Conservation (phyloP, 495 filamentous ascomycete species). For the Penicillium mononematosum region DNA sequence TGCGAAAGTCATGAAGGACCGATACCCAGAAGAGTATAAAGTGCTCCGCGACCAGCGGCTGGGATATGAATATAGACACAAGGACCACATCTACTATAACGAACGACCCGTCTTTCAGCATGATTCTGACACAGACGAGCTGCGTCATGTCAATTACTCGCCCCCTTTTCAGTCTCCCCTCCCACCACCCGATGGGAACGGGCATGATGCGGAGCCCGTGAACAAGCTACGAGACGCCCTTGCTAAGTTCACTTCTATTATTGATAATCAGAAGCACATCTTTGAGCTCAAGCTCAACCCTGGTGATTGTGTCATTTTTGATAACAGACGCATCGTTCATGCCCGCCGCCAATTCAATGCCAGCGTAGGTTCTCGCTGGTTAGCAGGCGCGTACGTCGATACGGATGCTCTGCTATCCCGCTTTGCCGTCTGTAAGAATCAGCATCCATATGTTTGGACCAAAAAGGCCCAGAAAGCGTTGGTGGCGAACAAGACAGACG, state of each 20-base stretch:
- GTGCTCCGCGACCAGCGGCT: constrained; percentile 46
- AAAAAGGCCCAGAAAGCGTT: neutral
- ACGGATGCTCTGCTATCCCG: constrained; percentile 61
- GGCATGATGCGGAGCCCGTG: neutral
- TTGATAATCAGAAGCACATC: constrained; percentile 50
- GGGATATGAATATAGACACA: constrained; percentile 66
- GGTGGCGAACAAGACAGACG: neutral
- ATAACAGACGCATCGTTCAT: constrained; percentile 78
- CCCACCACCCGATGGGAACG: constrained; percentile 13
- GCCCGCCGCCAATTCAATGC: constrained; percentile 70
- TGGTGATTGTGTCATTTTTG: constrained; percentile 84
- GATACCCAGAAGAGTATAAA: constrained; percentile 26
- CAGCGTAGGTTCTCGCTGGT: constrained; percentile 59
- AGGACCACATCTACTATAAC: constrained; percentile 59
- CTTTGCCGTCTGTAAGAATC: constrained; percentile 34
- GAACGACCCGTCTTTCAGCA: constrained; percentile 54
- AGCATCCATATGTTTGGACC: constrained; percentile 1
- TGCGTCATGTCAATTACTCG: constrained; percentile 63
- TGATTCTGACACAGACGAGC: constrained; percentile 15
- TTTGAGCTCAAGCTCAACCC: constrained; percentile 71
- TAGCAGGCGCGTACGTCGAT: constrained; percentile 83
- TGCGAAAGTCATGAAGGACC: constrained; percentile 45
- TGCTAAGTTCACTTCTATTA: constrained; percentile 21
- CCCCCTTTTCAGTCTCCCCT: constrained; percentile 64
- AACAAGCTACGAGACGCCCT: constrained; percentile 39